Percentiles rank a stretch among this genome's conserved stretches.
phyloP scores from a whole-genome alignment of 768 basidiomycete species.

The Porpolomopsis calyptriformis region DNA sequence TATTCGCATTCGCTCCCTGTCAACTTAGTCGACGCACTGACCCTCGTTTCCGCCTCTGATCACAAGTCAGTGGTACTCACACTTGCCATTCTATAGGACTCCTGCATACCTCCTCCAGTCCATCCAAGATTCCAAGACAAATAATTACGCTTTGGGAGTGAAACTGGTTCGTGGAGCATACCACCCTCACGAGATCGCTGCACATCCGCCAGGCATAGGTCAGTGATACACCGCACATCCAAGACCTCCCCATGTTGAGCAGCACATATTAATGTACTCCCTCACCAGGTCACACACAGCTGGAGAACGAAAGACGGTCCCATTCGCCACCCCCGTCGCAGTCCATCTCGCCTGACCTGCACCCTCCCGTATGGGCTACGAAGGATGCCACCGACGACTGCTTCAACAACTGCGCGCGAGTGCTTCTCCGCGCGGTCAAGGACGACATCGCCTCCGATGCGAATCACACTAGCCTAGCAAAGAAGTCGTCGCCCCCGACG shows the following conservation, averaged over 20 bases:
- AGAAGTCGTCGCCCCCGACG: constrained; percentile 3
- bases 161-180: constrained; percentile 94
- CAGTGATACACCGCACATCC: constrained; percentile 2
- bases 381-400: constrained; percentile 67
- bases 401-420: constrained; percentile 51
- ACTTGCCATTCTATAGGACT: constrained; percentile 34
- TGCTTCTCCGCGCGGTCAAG: constrained; percentile 47
- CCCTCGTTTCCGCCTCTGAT: too few relatives aligned
- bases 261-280: too few relatives aligned
- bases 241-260: neutral
- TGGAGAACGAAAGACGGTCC: too few relatives aligned
- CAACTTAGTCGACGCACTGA: too few relatives aligned
- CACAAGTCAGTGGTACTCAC: too few relatives aligned
- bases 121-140: constrained; percentile 50
- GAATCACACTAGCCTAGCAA: constrained; percentile 6
- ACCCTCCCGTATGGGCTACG: constrained; percentile 56
- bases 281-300: too few relatives aligned
- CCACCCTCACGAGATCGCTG: constrained; percentile 61
- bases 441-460: constrained; percentile 31
- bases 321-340: constrained; percentile 21
- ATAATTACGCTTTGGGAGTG: constrained; percentile 70
- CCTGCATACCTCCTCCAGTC: constrained; percentile 57
- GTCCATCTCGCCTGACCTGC: constrained; percentile 47
- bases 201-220: constrained; percentile 24
- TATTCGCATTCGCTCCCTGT: too few relatives aligned